Base-by-base conservation (phyloP, 768 basidiomycete genomes). In the Termitomyces sp. region DNA sequence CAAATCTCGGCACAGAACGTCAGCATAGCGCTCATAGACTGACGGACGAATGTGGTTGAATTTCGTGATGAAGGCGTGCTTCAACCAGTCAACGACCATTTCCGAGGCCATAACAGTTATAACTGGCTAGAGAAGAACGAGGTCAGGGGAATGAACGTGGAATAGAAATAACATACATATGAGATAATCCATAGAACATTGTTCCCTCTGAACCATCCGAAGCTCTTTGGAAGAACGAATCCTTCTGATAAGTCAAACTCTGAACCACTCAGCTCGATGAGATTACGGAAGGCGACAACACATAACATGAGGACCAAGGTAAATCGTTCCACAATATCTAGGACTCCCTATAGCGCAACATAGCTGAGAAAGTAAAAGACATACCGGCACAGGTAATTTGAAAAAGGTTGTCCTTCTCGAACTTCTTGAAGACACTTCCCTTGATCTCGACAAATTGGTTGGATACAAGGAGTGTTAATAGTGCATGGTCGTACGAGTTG, bases 381-480 rank as follows among this genome's bases (percentile, higher is more conserved):
- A 44, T 62, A 92, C 92, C 93, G 61, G 97, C 97, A 64, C 97
- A 99, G 48, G 94, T 95, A 58, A 99, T 95, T 71, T 99, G 97
- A 70, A 99, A 98, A 9, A 99, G 81, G 67, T 91, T 98, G 66
- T 99, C 97, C 69, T 98, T 99, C 69, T 98, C 97, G 65, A 99
- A 98, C 69, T 90, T 98, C 74, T 98, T 99, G 84, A 99, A 99
- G 2, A 99, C 97, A 68, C 92, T 94, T 35, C 96, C 95, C 73
- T 99, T 99, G 72, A 98, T 98, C 73, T 99, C 97, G 35, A 98
- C 96, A 66, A 99, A 98, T 70, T 99, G 97, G 68, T 98, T 99
- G 46, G 94, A 97, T 46, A 99, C 86, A 8, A 99, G 80, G 0
- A 99, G 81, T 0, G 95, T 97, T 42, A 99, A 79, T 7, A 99